Conservation (phyloP, 2,329 filamentous ascomycete genomes). For the Penicillium sp. region DNA sequence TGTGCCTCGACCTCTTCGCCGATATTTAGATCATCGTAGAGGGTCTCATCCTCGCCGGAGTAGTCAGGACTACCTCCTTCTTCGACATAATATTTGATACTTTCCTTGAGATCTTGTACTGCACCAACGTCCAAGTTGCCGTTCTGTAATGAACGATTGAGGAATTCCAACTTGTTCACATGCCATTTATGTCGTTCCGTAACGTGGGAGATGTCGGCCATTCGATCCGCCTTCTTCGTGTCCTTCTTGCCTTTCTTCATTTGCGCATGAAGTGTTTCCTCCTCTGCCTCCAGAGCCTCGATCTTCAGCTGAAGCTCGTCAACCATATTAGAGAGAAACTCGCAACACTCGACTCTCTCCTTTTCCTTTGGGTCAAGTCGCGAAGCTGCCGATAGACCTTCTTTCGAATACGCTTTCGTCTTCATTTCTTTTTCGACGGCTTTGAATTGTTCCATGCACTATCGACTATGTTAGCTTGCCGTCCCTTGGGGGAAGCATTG, state of each 20-base stretch:
- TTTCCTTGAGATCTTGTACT: conserved; percentile 85
- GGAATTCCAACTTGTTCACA: conserved; percentile 84
- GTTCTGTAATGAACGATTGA: conserved; percentile 88
- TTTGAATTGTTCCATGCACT: conserved; percentile 96
- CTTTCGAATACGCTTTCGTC: conserved; percentile 98
- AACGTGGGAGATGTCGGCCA: conserved; percentile 78
- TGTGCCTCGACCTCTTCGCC: conserved; percentile 81
- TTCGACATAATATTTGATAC: conserved; percentile 91
- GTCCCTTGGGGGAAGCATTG: background rate
- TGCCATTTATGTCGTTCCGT: conserved; percentile 98
- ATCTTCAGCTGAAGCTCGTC: conserved; percentile 93
- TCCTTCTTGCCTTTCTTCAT: conserved; percentile 96
- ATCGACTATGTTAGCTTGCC: conserved; percentile 29
- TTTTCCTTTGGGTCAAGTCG: conserved; percentile 98
- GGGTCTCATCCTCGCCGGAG: conserved; percentile 80
- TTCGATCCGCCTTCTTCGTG: conserved; percentile 75
- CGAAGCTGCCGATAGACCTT: conserved; percentile 85
- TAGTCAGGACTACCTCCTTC: conserved; percentile 87
- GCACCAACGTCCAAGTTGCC: conserved; percentile 84
- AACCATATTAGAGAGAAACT: conserved; percentile 83
- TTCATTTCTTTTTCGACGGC: conserved; percentile 99
- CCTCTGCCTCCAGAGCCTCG: conserved; percentile 86
- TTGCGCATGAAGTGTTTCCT: conserved; percentile 78
- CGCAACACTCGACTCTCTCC: conserved; percentile 82
- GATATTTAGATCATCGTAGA: conserved; percentile 92